phyloP scores from a whole-genome alignment of 208 protist species.

The Trichomonas gallinae region DNA sequence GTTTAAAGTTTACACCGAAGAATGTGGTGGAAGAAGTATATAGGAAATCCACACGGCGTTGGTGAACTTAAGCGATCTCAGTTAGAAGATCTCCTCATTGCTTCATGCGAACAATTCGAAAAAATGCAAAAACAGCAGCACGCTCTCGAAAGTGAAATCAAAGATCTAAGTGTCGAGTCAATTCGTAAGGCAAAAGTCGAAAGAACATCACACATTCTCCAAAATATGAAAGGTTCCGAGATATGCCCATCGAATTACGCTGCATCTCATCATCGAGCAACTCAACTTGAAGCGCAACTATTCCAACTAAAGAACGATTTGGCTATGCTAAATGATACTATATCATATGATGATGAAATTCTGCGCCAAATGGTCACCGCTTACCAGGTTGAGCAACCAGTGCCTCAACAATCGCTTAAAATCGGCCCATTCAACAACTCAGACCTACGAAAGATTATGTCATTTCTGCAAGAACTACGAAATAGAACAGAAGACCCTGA shows the following conservation, averaged over 20 bases:
- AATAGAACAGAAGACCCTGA: background rate
- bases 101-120: background rate
- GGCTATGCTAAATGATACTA: background rate
- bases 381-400: background rate
- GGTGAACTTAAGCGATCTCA: background rate
- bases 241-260: background rate
- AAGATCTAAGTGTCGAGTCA: background rate
- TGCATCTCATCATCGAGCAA: background rate
- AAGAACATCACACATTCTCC: too few relatives aligned
- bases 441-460: background rate
- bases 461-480: background rate
- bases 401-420: background rate
- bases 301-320: background rate
- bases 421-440: background rate
- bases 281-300: background rate
- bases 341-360: background rate
- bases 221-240: background rate
- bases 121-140: background rate
- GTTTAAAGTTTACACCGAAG: background rate
- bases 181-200: background rate
- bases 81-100: background rate
- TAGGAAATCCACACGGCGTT: background rate
- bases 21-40: slow-evolving; percentile 4
- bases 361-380: background rate
- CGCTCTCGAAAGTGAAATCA: background rate